Conservation (phyloP, 371 early-diverging fungal genomes). For the Syncephalis fuscata region DNA sequence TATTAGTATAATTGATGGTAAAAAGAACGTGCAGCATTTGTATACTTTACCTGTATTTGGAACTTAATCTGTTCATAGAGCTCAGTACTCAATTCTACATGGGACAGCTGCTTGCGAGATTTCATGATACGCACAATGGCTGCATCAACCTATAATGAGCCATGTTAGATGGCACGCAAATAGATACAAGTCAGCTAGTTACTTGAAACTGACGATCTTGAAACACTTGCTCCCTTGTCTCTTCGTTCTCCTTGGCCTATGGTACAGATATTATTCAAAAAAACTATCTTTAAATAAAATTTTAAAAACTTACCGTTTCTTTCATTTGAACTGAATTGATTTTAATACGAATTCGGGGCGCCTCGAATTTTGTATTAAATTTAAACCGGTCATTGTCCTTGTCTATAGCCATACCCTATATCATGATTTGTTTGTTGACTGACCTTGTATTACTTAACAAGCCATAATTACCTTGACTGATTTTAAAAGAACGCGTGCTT, state of each 20-base stretch:
- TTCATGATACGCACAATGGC: conserved; percentile 94
- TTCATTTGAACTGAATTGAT: conserved; percentile 64
- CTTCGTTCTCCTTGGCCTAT: conserved; percentile 32
- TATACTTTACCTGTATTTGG: conserved; percentile 37
- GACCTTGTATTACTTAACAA: too few species aligned
- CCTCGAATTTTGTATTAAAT: conserved; percentile 48
- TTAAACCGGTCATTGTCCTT: conserved; percentile 37
- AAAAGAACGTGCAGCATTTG: neutral
- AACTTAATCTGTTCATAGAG: conserved; percentile 61
- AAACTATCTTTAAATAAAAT: conserved; percentile 22
- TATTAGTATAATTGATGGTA: neutral
- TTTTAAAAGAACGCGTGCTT: conserved; percentile 53
- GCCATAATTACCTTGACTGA: conserved; percentile 17
- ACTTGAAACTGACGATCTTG: conserved; percentile 62
- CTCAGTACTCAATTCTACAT: conserved; percentile 48
- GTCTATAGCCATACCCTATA: too few species aligned
- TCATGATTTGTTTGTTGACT: too few species aligned
- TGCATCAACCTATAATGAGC: conserved; percentile 75
- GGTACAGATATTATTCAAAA: conserved; percentile 2
- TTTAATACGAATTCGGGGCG: conserved; percentile 41
- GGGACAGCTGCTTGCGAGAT: conserved; percentile 47
- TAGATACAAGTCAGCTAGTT: neutral
- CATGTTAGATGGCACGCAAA: neutral
- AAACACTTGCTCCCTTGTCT: conserved; percentile 54
- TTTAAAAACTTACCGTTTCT: conserved; percentile 24